Evolutionary conservation across 2,329 filamentous ascomycete genomes (phyloP).

Genomic region (Decorospora gaudefroyi): DNA sequence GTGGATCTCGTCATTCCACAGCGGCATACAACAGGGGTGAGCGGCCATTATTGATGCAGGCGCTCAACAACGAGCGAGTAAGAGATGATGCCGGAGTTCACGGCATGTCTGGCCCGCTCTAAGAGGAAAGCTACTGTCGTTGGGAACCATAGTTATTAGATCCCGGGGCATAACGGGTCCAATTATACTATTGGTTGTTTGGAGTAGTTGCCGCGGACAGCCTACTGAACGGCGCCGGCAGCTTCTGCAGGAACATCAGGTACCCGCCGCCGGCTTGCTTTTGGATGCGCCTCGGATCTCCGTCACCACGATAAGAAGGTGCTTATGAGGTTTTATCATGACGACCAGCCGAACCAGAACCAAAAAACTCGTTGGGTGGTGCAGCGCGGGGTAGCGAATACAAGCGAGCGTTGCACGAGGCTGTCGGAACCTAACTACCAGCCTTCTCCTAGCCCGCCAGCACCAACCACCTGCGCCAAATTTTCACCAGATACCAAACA

Average conservation of each 20-base stretch:
- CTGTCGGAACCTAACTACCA: conserved; percentile 12
- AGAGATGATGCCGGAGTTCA: not conserved
- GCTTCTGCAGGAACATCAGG: conserved; percentile 38
- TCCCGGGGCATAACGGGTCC: not conserved
- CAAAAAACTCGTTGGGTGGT: not conserved
- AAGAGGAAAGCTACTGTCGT: not conserved
- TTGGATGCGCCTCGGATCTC: too few relatives aligned
- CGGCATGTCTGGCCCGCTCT: conserved; percentile 3
- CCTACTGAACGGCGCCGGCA: conserved; percentile 21
- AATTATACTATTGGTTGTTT: not conserved
- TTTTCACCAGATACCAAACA: conserved; percentile 16
- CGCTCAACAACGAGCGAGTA: conserved; percentile 1
- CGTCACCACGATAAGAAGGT: not conserved
- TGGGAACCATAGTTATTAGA: not conserved
- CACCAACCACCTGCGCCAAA: conserved; percentile 6
- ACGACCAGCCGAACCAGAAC: too few relatives aligned
- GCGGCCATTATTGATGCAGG: not conserved
- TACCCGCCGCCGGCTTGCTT: conserved; percentile 3
- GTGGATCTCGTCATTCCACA: not conserved
- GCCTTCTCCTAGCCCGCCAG: conserved; percentile 9
- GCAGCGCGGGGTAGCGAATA: conserved; percentile 9
- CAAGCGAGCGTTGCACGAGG: conserved; percentile 19
- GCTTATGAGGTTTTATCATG: too few relatives aligned
- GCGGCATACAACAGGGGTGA: not conserved
- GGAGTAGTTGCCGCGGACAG: conserved; percentile 18